Conservation (phyloP, 495 filamentous ascomycete species). For the Penicillium diatomitis region DNA sequence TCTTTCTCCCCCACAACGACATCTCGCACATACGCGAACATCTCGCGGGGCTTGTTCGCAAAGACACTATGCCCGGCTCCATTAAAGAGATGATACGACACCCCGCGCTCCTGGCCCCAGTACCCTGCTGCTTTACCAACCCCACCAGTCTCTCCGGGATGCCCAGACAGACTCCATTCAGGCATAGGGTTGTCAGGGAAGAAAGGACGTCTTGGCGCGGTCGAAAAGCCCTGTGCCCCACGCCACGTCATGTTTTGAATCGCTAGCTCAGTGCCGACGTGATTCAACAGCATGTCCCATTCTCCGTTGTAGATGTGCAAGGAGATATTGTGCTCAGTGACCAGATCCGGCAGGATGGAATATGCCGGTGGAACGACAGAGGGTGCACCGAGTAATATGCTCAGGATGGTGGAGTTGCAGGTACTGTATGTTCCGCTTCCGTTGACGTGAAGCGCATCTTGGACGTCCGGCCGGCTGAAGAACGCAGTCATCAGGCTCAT, state of each 20-base stretch:
- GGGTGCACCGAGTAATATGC: constrained; percentile 11
- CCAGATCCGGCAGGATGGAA: constrained; percentile 21
- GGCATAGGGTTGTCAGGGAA: constrained; percentile 20
- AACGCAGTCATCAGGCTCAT: constrained; percentile 18
- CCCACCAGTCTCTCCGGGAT: not conserved
- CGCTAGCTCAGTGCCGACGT: constrained; percentile 26
- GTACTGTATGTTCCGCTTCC: constrained; percentile 14
- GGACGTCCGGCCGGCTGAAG: constrained; percentile 29
- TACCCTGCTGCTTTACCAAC: constrained; percentile 12
- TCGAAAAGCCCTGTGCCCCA: constrained; percentile 22
- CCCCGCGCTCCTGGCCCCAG: constrained; percentile 24
- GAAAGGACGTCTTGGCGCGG: constrained; percentile 11
- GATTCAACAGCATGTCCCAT: constrained; percentile 33
- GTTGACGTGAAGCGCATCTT: constrained; percentile 23
- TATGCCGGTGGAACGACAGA: constrained; percentile 21
- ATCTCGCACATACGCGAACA: constrained; percentile 34
- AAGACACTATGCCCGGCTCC: constrained; percentile 30
- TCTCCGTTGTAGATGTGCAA: constrained; percentile 34
- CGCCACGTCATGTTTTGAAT: constrained; percentile 37
- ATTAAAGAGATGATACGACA: constrained; percentile 29
- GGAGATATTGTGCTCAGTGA: constrained; percentile 25
- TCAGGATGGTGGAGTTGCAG: constrained; percentile 25
- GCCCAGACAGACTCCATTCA: not conserved
- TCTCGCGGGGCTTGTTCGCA: constrained; percentile 24
- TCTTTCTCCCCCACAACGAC: constrained; percentile 19